These are phyloP conservation scores for Bacterosira constricta DNA, from an alignment of 108 stramenopile species.

Conservation along the genomic window DNA sequence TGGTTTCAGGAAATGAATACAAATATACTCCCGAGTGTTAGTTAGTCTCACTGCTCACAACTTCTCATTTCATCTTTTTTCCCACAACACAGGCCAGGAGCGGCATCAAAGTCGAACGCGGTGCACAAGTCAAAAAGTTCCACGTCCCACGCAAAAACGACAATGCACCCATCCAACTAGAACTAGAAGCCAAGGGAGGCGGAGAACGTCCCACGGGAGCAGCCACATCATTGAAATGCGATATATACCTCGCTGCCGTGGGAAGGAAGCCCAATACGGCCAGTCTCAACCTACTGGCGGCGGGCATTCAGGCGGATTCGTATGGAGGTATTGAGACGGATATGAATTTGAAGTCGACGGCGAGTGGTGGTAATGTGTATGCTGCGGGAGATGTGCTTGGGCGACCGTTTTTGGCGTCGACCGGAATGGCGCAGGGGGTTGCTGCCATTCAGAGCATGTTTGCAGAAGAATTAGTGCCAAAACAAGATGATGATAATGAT, in stretches of 20 bases:
- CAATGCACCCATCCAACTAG: constrained; percentile 60
- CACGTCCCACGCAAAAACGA: constrained; percentile 52
- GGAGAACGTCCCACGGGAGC: constrained; percentile 41
- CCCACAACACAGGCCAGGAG: constrained; percentile 40
- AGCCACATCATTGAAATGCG: constrained; percentile 55
- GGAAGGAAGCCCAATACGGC: constrained; percentile 80
- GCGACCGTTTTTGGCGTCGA: constrained; percentile 79
- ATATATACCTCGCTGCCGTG: constrained; percentile 81
- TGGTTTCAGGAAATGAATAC: too few species aligned
- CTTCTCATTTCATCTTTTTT: not conserved
- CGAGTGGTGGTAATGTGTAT: constrained; percentile 64
- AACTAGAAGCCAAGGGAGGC: constrained; percentile 65
- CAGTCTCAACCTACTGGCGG: constrained; percentile 64
- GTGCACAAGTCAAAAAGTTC: constrained; percentile 66
- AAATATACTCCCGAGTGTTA: too few species aligned
- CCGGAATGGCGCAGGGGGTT: constrained; percentile 79
- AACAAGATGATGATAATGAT: not conserved
- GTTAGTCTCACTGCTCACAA: too few species aligned
- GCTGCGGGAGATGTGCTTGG: constrained; percentile 87
- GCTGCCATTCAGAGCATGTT: constrained; percentile 70
- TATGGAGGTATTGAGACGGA: constrained; percentile 79
- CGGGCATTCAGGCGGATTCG: constrained; percentile 68
- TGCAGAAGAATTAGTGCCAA: too few species aligned
- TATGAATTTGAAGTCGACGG: constrained; percentile 51
- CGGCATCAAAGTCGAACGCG: constrained; percentile 70